Evolutionary conservation across 306 rosid species (phyloP), one percentile per base, ranked within the genome.

Genomic region (Ormosia emarginata): DNA sequence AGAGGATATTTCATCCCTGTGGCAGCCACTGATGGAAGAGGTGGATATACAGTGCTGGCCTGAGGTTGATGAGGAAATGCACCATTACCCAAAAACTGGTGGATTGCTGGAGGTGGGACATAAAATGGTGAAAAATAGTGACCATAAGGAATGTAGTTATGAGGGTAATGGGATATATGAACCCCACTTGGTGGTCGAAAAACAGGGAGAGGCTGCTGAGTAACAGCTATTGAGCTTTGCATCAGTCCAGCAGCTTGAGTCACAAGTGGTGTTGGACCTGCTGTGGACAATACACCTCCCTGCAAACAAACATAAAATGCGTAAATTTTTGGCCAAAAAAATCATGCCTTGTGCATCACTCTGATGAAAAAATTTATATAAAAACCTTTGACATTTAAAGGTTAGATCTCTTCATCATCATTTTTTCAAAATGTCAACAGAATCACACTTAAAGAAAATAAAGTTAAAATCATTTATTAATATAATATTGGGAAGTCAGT

Each of bases 41-140:
- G 88, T 41, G 95, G 92, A 87, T 91, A 95, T 59, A 95, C 87
- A 53, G 89, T 83, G 82, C 91, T 90, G 56, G 94, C 93, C 74
- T 90, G 98, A 84, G 97, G 97, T 82, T 93, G 99, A 77, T 90
- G 99, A 62, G 97, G 92, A 89, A 88, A 95, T 24, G 90, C 88
- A 66, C 97, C 94, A 71, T 93, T 95, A 69, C 98, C 96, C 91
- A 93, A 53, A 88, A 87, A 92, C 79, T 92, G 99, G 89, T 92
- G 98, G 78, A 95, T 90, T 75, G 97, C 90, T 14, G 94, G 97
- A 75, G 97, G 93, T 12, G 94, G 90, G 74, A 90, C 92, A 4
- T 90, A 95, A 85, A 93, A 86, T 58, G 99, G 98, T 44, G 94
- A 79, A 83, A 85, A 86, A 81, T 95, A 93, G 82, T 88, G 99